These are phyloP conservation scores for Cordyceps farinosa DNA, from an alignment of 2,329 filamentous ascomycete genomes.

Conservation along the genomic window DNA sequence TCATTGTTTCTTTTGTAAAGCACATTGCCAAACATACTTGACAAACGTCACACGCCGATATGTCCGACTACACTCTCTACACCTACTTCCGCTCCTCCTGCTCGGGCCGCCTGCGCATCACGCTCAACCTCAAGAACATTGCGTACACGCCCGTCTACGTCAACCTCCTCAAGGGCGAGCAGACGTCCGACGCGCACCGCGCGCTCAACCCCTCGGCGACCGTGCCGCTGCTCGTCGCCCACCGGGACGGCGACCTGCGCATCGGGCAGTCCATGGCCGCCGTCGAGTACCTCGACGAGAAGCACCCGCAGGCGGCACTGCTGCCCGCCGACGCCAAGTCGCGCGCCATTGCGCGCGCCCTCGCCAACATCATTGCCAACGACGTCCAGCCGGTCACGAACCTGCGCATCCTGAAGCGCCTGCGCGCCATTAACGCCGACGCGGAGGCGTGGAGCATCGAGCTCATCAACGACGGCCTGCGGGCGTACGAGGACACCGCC, in stretches of 20 bases:
- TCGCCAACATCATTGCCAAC: conserved; percentile 51
- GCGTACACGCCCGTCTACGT: conserved; percentile 44
- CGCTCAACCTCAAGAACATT: conserved; percentile 53
- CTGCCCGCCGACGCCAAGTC: conserved; percentile 42
- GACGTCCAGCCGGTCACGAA: conserved; percentile 62
- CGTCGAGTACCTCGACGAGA: conserved; percentile 60
- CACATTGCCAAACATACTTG: not conserved
- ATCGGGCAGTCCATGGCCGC: conserved; percentile 57
- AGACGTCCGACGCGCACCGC: conserved; percentile 42
- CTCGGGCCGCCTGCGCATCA: conserved; percentile 58
- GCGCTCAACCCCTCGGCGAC: conserved; percentile 50
- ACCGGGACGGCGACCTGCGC: conserved; percentile 32
- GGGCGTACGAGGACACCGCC: conserved; percentile 50
- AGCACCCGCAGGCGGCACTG: conserved; percentile 40
- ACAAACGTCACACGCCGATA: conserved; percentile 11
- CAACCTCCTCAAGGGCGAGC: conserved; percentile 54
- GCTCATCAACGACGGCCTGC: conserved; percentile 50
- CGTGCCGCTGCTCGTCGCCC: conserved; percentile 51
- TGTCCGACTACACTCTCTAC: conserved; percentile 45
- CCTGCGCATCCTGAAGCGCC: conserved; percentile 47
- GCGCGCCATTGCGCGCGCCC: conserved; percentile 49
- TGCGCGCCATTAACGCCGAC: conserved; percentile 42
- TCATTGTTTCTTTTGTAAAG: not conserved
- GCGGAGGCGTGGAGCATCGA: conserved; percentile 48
- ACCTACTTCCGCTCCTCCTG: conserved; percentile 62